Evolutionary conservation across 2,329 filamentous ascomycete species (phyloP).

Genomic region (Xylariales sp.): DNA sequence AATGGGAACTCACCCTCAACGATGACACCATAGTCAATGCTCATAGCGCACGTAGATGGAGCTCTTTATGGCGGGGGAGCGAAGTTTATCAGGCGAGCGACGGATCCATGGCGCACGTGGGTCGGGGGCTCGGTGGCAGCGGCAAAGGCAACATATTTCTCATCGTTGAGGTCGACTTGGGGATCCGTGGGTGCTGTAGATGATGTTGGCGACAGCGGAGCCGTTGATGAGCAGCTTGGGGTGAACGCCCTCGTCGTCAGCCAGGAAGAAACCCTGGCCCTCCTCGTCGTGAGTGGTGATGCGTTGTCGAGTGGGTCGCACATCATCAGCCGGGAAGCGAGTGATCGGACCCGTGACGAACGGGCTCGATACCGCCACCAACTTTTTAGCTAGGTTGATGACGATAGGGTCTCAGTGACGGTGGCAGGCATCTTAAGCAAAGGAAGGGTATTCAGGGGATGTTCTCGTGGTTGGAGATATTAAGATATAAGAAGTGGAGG

Average conservation of each 20-base stretch:
- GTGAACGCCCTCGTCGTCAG: constrained; percentile 14
- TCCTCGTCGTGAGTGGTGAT: constrained; percentile 15
- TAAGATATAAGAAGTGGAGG: too few relatives aligned
- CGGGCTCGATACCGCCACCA: too few relatives aligned
- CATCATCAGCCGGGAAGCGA: constrained; percentile 14
- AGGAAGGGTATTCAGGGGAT: too few relatives aligned
- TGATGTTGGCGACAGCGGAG: constrained; percentile 14
- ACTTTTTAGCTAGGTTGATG: too few relatives aligned
- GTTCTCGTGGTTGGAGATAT: too few relatives aligned
- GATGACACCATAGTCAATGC: constrained; percentile 13
- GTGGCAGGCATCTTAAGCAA: too few relatives aligned
- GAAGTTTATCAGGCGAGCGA: constrained; percentile 14
- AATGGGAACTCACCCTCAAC: constrained; percentile 12
- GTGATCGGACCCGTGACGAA: constrained; percentile 9
- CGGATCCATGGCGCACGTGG: constrained; percentile 6
- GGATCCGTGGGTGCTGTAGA: constrained; percentile 12
- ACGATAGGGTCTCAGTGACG: too few relatives aligned
- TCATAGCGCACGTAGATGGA: constrained; percentile 12
- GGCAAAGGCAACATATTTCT: constrained; percentile 3
- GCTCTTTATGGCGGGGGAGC: constrained; percentile 12
- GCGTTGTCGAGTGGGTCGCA: constrained; percentile 11
- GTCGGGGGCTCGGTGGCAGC: not conserved
- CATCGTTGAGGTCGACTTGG: constrained; percentile 16
- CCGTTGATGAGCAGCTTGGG: constrained; percentile 10
- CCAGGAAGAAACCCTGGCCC: constrained; percentile 15